Base-by-base conservation (phyloP, 23 red algal genomes). In the Gracilaria domingensis region DNA sequence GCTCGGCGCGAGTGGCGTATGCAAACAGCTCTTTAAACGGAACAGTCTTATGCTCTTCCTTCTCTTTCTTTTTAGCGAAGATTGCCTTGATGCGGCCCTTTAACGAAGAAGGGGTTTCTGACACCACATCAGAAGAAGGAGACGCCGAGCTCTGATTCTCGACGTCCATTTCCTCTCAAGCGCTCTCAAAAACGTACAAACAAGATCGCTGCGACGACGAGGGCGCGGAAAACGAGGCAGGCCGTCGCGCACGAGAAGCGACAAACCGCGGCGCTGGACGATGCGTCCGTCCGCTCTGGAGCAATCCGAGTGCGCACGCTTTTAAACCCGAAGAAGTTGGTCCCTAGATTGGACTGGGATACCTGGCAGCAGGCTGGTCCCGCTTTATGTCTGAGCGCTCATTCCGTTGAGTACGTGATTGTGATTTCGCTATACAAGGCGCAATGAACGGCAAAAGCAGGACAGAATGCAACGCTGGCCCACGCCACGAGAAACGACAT, bases 21-120 rank as follows among this genome's bases (percentile, higher is more conserved):
- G 62, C 72, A 84, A 97, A 89, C 48, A 97, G 81, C 35, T 76
- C 81, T 28, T 36, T 36, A 74, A 85, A 82, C 21, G 85, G 50
- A 21, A 95, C 85, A 14, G 91, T 77, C 33, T 78, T 71, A 37
- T 60, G 26, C 28, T 59, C 58, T 82, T 75, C 26, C 37, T 79
- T 30, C 8, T 79, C 71, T 30, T 86, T 86, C 58, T 82, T 77
- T 12, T 25, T 30, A 9, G 72, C 72, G 17, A 77, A 77, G 4
- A 77, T 77, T 14, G 72, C 38, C 40, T 51, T 45, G 23, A 77
- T 45, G 24, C 72, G 72, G 38, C 18, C 39, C 34, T 50, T 77
- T 14, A 77, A 24, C 11, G 40, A 49, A 35, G 33, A 35, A 3
- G 23, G 38, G 0, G 72, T 20, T 9, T 77, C 72, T 7, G 72